Base-by-base conservation (phyloP, 139 green algal genomes). In the Astrephomene gubernaculifera region DNA sequence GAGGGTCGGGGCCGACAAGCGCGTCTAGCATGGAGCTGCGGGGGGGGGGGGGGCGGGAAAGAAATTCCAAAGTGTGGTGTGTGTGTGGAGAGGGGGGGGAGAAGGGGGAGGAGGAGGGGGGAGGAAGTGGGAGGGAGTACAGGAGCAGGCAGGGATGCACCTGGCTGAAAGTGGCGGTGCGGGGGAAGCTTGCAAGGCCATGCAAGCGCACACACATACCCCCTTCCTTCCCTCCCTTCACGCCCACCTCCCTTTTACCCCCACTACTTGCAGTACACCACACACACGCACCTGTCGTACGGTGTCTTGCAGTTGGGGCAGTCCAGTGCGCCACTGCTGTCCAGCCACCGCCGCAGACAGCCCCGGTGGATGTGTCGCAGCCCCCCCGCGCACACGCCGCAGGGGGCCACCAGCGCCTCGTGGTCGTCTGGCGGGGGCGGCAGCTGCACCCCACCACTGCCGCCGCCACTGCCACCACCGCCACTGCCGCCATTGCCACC, bases 281-380 rank as follows among this genome's bases (percentile, higher is more conserved):
- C n/a, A 29, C 25, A 1, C 41, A 3, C 76, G 4, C 61, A 84
- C 78, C 78, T 64, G 44, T 84, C 78, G 43, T 84, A 84, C 61
- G 65, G 43, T 31, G 41, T 64, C 19, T 44, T 31, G 78, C 78
- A 84, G 33, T 84, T 84, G 33, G 78, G 78, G 35, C 78, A 84
- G 4, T 41, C 44, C 2, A 84, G 7, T 0, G 63, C 41, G 61
- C 78, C 74, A 63, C 78, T 84, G 63, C 22, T 75, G 29, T 61
- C 76, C 61, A 84, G 41, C 78, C 78, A 84, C 21, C 31, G 43
- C 24, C 2, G 3, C 44, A 84, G 74, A 63, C 78, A 84, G 61
- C 78, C 2, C 25, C 41, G 14, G 60, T 84, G 78, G 61, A 84
- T 84, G 43, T 65, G 74, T 31, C n/a, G 31, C 63, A 84, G 1